phyloP scores from a whole-genome alignment of 202 grass and related monocot species.

The Saccharum hybrid region DNA sequence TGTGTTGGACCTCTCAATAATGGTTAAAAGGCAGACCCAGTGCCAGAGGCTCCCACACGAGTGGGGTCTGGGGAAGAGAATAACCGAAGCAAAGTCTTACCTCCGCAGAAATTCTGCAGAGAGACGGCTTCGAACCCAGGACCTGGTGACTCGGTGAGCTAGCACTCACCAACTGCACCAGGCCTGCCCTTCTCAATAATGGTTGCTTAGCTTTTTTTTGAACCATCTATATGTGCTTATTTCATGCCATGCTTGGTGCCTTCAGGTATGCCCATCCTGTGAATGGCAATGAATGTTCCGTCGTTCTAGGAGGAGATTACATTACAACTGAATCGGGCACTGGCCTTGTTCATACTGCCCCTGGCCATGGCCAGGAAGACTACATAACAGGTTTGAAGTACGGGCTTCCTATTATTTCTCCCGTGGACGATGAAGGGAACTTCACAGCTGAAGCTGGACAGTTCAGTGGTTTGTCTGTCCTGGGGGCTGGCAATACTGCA shows the following conservation, averaged over 20 bases:
- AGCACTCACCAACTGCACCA: no score
- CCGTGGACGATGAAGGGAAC: constrained; percentile 88
- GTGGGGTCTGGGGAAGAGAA: no score
- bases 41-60: no score
- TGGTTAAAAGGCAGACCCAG: no score
- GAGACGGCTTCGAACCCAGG: no score
- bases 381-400: constrained; percentile 93
- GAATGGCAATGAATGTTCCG: constrained; percentile 82
- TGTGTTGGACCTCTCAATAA: constrained; percentile 23
- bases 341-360: constrained; percentile 98
- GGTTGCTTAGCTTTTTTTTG: no score
- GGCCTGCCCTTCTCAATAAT: no score
- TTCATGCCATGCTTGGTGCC: constrained; percentile 36
- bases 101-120: no score
- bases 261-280: constrained; percentile 85
- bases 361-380: constrained; percentile 98
- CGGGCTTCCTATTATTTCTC: constrained; percentile 87
- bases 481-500: constrained; percentile 81
- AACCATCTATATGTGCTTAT: constrained; percentile 20
- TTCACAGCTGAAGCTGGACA: constrained; percentile 91
- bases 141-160: no score
- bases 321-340: constrained; percentile 98
- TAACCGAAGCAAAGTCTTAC: no score
- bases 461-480: constrained; percentile 81
- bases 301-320: constrained; percentile 93